Percentiles rank a stretch among this genome's conserved stretches.
Conservation (phyloP, 163 green algal genomes). For the Scenedesmus sp. region DNA sequence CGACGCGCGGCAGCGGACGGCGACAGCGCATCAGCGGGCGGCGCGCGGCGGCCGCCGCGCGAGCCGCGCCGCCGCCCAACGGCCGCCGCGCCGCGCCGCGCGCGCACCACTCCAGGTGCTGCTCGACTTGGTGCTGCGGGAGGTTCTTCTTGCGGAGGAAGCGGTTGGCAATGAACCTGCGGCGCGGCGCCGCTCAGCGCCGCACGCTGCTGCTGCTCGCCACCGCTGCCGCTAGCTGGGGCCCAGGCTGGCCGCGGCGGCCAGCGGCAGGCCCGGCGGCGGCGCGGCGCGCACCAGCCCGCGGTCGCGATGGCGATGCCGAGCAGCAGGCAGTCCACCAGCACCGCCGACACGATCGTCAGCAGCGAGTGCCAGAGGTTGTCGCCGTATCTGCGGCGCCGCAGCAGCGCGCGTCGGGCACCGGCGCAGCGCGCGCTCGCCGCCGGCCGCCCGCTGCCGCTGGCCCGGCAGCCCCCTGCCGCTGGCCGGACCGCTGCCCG, state of each 20-base stretch:
- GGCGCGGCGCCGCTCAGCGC: not conserved
- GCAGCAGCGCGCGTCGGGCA: too few species aligned
- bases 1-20: not conserved
- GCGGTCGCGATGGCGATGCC: constrained; percentile 76
- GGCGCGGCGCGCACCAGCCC: constrained; percentile 76
- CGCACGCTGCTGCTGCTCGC: not conserved
- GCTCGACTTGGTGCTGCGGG: constrained; percentile 82
- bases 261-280: not conserved
- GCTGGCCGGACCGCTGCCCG: not conserved
- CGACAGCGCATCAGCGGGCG: not conserved
- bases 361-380: constrained; percentile 69
- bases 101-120: constrained; percentile 89
- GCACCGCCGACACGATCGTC: constrained; percentile 78
- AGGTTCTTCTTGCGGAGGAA: constrained; percentile 73
- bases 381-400: constrained; percentile 80
- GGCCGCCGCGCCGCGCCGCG: too few species aligned
- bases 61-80: too few species aligned
- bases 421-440: too few species aligned
- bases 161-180: constrained; percentile 84
- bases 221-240: not conserved
- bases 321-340: constrained; percentile 85
- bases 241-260: not conserved
- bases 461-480: not conserved
- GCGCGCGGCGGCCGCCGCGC: too few species aligned
- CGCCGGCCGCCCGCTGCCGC: not conserved